These are phyloP conservation scores for Aureoboletus auriporus DNA, from an alignment of 768 basidiomycete genomes.

Conservation along the genomic window DNA sequence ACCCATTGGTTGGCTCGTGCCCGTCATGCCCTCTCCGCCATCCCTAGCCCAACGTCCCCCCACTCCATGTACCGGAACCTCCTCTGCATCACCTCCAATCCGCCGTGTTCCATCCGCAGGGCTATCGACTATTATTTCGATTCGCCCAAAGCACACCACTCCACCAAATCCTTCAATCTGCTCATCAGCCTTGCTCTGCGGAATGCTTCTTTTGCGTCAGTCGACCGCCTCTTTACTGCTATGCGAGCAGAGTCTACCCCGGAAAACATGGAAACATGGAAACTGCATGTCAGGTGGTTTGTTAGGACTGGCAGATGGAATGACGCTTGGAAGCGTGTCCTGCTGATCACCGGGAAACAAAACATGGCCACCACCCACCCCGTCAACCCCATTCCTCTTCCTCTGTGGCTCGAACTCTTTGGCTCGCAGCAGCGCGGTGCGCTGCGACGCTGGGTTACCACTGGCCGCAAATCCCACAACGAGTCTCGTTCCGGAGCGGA, in stretches of 20 bases:
- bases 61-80: conserved; percentile 33
- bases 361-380: conserved; percentile 1
- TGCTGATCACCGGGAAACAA: conserved; percentile 16
- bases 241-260: conserved; percentile 44
- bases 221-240: conserved; percentile 38
- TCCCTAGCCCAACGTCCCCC: conserved; percentile 23
- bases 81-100: conserved; percentile 20
- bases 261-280: conserved; percentile 51
- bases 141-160: conserved; percentile 28
- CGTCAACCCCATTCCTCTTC: conserved; percentile 33
- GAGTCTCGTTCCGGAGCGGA: not conserved
- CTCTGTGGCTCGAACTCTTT: conserved; percentile 63
- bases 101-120: conserved; percentile 10
- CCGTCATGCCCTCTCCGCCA: not conserved
- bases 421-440: conserved; percentile 38
- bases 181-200: conserved; percentile 49
- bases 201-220: conserved; percentile 44
- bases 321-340: conserved; percentile 49
- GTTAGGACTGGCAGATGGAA: conserved; percentile 55
- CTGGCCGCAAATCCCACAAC: not conserved
- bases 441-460: conserved; percentile 17
- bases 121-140: conserved; percentile 25
- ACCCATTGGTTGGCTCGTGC: too few species aligned
- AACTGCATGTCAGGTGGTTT: conserved; percentile 53
- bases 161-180: conserved; percentile 41